Conservation (phyloP, 2,329 filamentous ascomycete genomes). For the Ceratocystis alfenasii region DNA sequence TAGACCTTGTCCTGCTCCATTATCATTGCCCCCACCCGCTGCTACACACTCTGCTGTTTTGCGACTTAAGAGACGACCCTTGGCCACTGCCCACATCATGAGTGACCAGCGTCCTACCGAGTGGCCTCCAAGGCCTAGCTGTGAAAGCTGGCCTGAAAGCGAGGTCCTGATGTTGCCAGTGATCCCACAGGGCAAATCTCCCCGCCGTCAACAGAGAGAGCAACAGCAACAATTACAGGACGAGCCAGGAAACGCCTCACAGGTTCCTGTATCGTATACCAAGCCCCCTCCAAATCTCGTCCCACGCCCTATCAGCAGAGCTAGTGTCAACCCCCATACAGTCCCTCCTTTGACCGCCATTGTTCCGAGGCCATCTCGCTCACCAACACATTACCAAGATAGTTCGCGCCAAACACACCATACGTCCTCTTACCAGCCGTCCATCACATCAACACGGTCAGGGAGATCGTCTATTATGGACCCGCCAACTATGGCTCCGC, state of each 20-base stretch:
- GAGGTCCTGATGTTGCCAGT: slow-evolving; percentile 32
- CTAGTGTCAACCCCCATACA: slow-evolving; percentile 10
- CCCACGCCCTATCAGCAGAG: slow-evolving; percentile 13
- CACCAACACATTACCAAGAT: slow-evolving; percentile 31
- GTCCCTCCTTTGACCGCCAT: slow-evolving; percentile 11
- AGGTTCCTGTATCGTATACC: background rate
- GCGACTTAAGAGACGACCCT: background rate
- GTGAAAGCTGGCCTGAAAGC: slow-evolving; percentile 13
- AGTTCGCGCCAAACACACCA: slow-evolving; percentile 36
- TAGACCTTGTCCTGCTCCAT: background rate
- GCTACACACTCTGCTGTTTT: background rate
- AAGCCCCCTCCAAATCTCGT: background rate
- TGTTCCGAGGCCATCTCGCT: slow-evolving; percentile 29
- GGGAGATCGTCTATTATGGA: slow-evolving; percentile 43
- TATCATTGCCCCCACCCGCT: background rate
- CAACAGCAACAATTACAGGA: background rate
- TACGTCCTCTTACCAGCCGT: slow-evolving; percentile 39
- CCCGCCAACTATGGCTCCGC: slow-evolving; percentile 47
- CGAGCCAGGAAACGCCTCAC: slow-evolving; percentile 13
- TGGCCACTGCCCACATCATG: slow-evolving; percentile 2
- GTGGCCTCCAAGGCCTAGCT: slow-evolving; percentile 20
- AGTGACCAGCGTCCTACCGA: background rate
- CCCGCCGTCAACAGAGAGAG: background rate
- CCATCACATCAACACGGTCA: slow-evolving; percentile 38
- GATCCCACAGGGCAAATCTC: slow-evolving; percentile 41